Conservation (phyloP, 306 rosid genomes). For the Pachyrhizus erosus region DNA sequence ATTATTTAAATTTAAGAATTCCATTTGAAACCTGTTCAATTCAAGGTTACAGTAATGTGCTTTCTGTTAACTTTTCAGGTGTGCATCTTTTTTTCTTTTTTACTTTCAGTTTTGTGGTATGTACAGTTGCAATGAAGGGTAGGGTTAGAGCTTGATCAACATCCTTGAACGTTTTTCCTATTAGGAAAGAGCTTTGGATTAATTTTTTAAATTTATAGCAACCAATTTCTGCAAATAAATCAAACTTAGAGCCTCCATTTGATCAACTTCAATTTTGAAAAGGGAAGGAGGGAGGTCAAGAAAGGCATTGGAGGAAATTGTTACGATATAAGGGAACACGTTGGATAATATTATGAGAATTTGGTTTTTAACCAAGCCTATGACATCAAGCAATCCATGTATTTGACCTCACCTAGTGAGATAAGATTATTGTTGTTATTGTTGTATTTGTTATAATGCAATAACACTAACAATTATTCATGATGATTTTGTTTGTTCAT, state of each 20-base stretch:
- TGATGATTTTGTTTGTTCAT: not conserved
- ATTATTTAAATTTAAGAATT: slow-evolving; percentile 12
- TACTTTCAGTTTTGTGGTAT: not conserved
- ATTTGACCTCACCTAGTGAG: not conserved
- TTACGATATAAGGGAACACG: not conserved
- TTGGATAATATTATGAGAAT: not conserved
- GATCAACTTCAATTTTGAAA: not conserved
- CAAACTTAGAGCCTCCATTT: slow-evolving; percentile 1
- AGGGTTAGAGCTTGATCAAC: not conserved
- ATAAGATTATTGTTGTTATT: not conserved
- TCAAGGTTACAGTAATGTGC: not conserved
- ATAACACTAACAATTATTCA: not conserved
- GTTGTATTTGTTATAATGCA: slow-evolving; percentile 8
- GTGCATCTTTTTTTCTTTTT: not conserved
- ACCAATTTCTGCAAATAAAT: not conserved
- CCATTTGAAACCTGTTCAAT: not conserved
- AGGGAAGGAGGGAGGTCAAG: not conserved
- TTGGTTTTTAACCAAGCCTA: not conserved
- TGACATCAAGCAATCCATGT: not conserved
- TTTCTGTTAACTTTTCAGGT: slow-evolving; percentile 1
- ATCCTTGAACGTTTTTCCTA: not conserved
- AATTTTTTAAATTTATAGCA: slow-evolving; percentile 21
- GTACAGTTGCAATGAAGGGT: not conserved
- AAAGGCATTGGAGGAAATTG: not conserved
- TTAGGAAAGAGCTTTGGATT: not conserved